These are phyloP conservation scores for Daedaleopsis sinensis DNA, from an alignment of 768 basidiomycete genomes.

Conservation along the genomic window DNA sequence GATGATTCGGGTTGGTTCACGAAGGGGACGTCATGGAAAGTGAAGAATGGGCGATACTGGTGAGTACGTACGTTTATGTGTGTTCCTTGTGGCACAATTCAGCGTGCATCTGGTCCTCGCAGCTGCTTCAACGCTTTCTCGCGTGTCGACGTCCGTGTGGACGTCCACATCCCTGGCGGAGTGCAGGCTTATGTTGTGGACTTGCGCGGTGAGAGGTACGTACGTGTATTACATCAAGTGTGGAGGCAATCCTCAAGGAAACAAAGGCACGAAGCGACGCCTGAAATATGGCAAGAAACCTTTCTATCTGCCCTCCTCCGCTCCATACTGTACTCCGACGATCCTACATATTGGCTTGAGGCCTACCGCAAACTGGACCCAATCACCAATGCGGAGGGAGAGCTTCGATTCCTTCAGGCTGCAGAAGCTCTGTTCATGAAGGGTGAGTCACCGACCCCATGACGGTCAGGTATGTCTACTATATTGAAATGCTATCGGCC, in stretches of 20 bases:
- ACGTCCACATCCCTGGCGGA: constrained; percentile 98
- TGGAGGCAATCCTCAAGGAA: background rate
- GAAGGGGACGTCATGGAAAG: constrained; percentile 84
- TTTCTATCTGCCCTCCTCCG: constrained; percentile 92
- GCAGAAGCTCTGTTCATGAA: constrained; percentile 89
- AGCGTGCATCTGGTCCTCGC: background rate
- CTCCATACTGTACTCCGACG: constrained; percentile 94
- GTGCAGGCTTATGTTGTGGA: constrained; percentile 95
- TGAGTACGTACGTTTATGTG: constrained; percentile 37
- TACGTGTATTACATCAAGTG: constrained; percentile 4
- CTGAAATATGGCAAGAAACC: constrained; percentile 96
- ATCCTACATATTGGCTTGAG: constrained; percentile 87
- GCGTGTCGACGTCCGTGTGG: constrained; percentile 93
- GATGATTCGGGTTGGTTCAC: constrained; percentile 92
- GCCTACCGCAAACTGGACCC: constrained; percentile 96
- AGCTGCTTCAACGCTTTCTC: constrained; percentile 99
- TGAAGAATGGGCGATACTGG: constrained; percentile 93
- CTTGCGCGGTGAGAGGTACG: constrained; percentile 90
- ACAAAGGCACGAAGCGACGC: constrained; percentile 54
- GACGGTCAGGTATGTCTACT: background rate
- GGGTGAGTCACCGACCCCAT: constrained; percentile 46
- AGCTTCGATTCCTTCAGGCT: constrained; percentile 87
- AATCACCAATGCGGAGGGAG: constrained; percentile 86
- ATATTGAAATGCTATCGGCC: background rate
- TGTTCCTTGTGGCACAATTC: background rate